A percentile compares a stretch with the other conserved stretches of the same genome.
These are phyloP conservation scores for Hyphopichia wangnamkhiaoensis DNA, from an alignment of 1,139 yeast species.

Conservation along the genomic window DNA sequence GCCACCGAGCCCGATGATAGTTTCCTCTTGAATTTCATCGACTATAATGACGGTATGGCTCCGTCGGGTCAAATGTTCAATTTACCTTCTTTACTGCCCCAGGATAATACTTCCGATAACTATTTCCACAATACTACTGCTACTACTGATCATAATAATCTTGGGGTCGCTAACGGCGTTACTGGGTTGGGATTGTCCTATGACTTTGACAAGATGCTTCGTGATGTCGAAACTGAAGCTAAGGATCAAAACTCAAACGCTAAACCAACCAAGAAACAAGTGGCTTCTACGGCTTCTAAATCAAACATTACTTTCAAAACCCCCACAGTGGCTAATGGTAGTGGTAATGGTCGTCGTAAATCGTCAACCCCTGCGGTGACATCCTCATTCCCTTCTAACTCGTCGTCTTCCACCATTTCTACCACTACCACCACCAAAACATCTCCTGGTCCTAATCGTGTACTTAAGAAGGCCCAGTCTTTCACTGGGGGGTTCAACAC, in stretches of 20 bases:
- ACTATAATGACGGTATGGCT: not conserved
- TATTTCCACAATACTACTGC: not conserved
- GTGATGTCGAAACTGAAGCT: not conserved
- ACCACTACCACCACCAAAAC: not conserved
- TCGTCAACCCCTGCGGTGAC: too few relatives aligned
- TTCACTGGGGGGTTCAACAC: slow-evolving; percentile 5
- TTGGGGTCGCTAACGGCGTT: not conserved
- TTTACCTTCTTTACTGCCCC: not conserved
- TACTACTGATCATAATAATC: not conserved
- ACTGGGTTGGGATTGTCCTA: slow-evolving; percentile 4
- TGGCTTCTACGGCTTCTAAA: too few relatives aligned
- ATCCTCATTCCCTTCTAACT: too few relatives aligned
- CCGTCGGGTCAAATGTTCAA: not conserved
- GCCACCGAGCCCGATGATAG: slow-evolving; percentile 8
- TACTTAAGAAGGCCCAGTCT: slow-evolving; percentile 8
- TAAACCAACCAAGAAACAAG: not conserved
- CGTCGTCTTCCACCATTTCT: not conserved
- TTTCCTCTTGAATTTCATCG: slow-evolving; percentile 7
- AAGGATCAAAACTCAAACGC: too few relatives aligned
- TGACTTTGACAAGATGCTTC: not conserved
- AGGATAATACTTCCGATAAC: not conserved
- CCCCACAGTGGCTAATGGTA: not conserved
- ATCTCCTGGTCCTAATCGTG: slow-evolving; percentile 3
- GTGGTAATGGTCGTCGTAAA: not conserved
- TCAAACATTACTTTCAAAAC: not conserved